Evolutionary conservation across 164 flowering plant species (phyloP), one percentile per base, ranked within the genome.

Genomic region (Warburgia ugandensis): DNA sequence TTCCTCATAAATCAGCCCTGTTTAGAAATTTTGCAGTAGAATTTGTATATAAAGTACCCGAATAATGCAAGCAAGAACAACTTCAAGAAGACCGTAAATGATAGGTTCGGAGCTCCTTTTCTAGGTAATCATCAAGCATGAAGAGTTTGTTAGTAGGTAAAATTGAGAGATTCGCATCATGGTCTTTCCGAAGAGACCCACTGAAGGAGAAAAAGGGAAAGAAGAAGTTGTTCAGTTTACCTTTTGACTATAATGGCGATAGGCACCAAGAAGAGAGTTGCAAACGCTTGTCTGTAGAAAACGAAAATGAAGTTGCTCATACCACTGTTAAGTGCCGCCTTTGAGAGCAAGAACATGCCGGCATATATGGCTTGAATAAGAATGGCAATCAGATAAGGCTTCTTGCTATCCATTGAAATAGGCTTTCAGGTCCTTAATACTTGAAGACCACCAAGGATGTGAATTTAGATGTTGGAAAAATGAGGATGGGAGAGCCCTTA

Each of bases 31-130:
- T 51, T 12, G 12, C 25, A 22, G 8, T 27, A 32, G 16, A 37
- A 38, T 22, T 21, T 28, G 2, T n/a, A n/a, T 7, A n/a, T 8
- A 39, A 9, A 6, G 6, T 55, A 84, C 94, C 94, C 94, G 43
- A 42, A 43, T 10, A 84, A 35, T 47, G 83, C 62, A 3, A 79
- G 71, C 63, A 71, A 0, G 33, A 84, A 79, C 14, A 74, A 75
- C 72, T 79, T 77, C 69, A 69, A 59, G 44, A 73, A 77, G 29
- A 61, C 67, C n/a, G 5, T 17, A 27, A 74, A 72, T 5, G 85
- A 62, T 0, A 81, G 64, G 0, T 69, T 73, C 0, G 81, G 79
- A 1, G 72, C 73, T 12, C 12, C 65, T 56, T 73, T 81, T 84
- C 94, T 84, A 37, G 13, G 14, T 5, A 56, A 52, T 2, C 54